phyloP scores from a whole-genome alignment of 2,329 filamentous ascomycete species.

The Podosphaera aphanis region DNA sequence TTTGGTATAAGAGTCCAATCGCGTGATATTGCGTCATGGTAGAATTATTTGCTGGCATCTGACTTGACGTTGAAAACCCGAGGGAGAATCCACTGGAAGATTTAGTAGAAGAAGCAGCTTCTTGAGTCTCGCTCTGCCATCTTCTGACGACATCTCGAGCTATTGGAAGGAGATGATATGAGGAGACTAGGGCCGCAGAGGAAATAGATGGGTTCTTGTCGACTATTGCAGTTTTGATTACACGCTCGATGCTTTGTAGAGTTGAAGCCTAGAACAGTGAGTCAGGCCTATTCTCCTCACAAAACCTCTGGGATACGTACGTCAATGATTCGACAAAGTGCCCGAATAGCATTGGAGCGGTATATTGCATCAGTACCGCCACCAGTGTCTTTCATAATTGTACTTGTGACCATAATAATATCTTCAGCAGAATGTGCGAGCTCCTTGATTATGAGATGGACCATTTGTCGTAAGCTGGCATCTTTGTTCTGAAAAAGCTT shows the following conservation, averaged over 20 bases:
- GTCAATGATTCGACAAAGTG: constrained; percentile 89
- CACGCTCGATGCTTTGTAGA: constrained; percentile 89
- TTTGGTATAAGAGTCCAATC: constrained; percentile 90
- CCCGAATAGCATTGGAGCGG: constrained; percentile 85
- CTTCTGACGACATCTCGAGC: constrained; percentile 84
- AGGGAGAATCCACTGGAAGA: constrained; percentile 75
- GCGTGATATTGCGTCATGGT: constrained; percentile 98
- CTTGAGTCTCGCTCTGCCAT: constrained; percentile 97
- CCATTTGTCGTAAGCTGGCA: constrained; percentile 93
- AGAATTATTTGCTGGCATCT: constrained; percentile 68
- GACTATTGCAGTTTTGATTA: constrained; percentile 97
- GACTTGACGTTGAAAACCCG: constrained; percentile 60
- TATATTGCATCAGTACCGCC: constrained; percentile 86
- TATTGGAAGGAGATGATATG: constrained; percentile 91
- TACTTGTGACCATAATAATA: constrained; percentile 98
- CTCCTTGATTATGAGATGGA: constrained; percentile 96
- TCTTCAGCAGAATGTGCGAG: constrained; percentile 85
- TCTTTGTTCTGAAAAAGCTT: constrained; percentile 99
- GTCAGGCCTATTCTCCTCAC: constrained; percentile 7
- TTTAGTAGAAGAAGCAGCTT: constrained; percentile 77
- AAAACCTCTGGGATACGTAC: constrained; percentile 25
- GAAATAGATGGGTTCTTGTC: constrained; percentile 97
- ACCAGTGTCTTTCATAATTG: constrained; percentile 98
- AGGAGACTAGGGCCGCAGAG: constrained; percentile 84
- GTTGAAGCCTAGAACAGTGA: constrained; percentile 46